These are phyloP conservation scores for Exophiala oligosperma DNA, from an alignment of 2,329 filamentous ascomycete genomes.

Conservation along the genomic window DNA sequence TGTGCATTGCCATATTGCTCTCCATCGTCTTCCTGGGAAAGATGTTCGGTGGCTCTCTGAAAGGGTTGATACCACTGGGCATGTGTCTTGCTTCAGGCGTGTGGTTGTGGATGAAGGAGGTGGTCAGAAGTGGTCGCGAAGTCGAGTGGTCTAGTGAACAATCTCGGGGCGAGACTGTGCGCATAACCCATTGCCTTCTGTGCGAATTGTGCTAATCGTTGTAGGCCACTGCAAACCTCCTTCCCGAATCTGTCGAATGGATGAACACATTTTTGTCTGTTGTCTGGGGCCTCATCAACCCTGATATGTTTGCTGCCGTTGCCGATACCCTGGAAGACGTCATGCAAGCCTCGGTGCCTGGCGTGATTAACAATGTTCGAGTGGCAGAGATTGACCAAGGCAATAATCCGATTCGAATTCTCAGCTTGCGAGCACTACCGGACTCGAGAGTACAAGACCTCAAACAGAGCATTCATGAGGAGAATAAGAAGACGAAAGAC, in stretches of 20 bases:
- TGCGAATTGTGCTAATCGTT: constrained; percentile 2
- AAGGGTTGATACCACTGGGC: constrained; percentile 73
- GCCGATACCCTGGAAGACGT: constrained; percentile 95
- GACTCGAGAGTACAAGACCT: constrained; percentile 78
- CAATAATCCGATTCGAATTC: constrained; percentile 81
- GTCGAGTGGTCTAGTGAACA: constrained; percentile 88
- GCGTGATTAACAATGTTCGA: constrained; percentile 88
- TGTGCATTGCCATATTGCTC: constrained; percentile 70
- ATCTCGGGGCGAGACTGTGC: constrained; percentile 73
- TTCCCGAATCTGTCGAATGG: constrained; percentile 94
- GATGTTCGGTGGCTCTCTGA: constrained; percentile 73
- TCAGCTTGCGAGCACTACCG: constrained; percentile 82
- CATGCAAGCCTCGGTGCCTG: constrained; percentile 93
- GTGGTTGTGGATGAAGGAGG: constrained; percentile 86
- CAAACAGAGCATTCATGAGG: constrained; percentile 75
- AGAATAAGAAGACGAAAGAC: constrained; percentile 79
- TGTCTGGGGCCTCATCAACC: constrained; percentile 89
- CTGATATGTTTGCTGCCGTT: constrained; percentile 88
- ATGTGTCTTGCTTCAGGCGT: constrained; percentile 73
- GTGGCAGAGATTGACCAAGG: constrained; percentile 95
- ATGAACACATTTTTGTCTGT: constrained; percentile 86
- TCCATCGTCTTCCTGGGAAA: constrained; percentile 76
- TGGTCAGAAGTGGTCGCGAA: constrained; percentile 77
- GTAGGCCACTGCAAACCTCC: constrained; percentile 77
- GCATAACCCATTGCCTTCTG: constrained; percentile 22